Evolutionary conservation across 345 rosid genomes (phyloP).

Genomic region (Linum tenue): DNA sequence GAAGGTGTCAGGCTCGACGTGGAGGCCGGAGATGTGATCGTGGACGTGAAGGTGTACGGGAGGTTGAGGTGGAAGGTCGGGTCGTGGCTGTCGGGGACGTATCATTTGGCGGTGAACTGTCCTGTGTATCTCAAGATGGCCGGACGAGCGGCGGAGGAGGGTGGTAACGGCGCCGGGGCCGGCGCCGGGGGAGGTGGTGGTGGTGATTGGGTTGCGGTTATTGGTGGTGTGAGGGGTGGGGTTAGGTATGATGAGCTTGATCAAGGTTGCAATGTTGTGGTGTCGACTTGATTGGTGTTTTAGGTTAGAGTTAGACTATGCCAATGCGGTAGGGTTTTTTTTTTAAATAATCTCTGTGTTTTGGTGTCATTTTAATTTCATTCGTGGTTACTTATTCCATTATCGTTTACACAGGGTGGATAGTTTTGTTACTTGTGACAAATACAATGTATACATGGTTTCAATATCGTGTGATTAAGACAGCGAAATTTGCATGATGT

Average conservation of each 20-base stretch:
- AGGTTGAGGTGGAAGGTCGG: conserved; percentile 66
- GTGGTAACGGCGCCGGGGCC: too few species aligned
- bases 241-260: conserved; percentile 46
- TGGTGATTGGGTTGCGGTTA: background rate
- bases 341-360: too few species aligned
- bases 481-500: too few species aligned
- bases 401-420: too few species aligned
- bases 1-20: conserved; percentile 30
- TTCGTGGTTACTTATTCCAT: too few species aligned
- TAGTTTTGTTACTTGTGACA: too few species aligned
- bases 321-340: too few species aligned
- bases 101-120: conserved; percentile 48
- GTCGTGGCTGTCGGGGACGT: conserved; percentile 55
- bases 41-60: conserved; percentile 50
- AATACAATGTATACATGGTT: too few species aligned
- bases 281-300: conserved; percentile 9
- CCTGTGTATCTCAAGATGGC: conserved; percentile 33
- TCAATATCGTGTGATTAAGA: too few species aligned
- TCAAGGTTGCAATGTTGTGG: conserved; percentile 49
- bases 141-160: too few species aligned
- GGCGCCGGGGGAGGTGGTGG: conserved; percentile 7
- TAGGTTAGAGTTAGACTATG: too few species aligned
- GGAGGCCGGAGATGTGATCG: conserved; percentile 41
- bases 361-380: too few species aligned
- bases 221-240: conserved; percentile 10